phyloP scores from a whole-genome alignment of 208 protist species.

The Acanthamoeba rhysodes region DNA sequence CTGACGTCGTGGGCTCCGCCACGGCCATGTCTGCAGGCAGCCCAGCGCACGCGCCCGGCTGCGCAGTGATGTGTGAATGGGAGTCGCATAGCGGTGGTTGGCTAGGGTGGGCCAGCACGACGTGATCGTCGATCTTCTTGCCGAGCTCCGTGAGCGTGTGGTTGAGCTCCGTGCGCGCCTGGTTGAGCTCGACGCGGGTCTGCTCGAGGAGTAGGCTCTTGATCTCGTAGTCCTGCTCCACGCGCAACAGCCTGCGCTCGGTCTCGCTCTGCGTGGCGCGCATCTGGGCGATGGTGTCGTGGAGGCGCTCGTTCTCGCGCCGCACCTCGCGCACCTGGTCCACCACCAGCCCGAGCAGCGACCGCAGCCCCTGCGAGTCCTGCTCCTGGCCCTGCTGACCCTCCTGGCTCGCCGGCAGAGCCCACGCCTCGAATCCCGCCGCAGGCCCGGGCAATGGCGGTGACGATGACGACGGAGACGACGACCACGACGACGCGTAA shows the following conservation, averaged over 20 bases:
- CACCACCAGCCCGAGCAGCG: neutral
- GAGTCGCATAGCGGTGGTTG: too few species aligned
- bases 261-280: neutral
- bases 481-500: neutral
- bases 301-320: neutral
- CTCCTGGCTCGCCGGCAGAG: too few species aligned
- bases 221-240: neutral
- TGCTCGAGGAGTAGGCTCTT: neutral
- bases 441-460: too few species aligned
- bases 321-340: neutral
- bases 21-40: too few species aligned
- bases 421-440: too few species aligned
- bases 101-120: neutral
- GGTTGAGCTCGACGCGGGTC: neutral
- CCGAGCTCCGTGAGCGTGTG: neutral
- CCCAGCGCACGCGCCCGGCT: too few species aligned
- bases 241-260: neutral
- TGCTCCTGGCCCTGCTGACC: neutral
- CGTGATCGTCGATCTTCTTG: neutral
- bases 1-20: too few species aligned
- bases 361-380: neutral
- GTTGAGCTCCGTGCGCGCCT: neutral
- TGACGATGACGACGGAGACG: too few species aligned
- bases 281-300: neutral
- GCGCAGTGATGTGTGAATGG: too few species aligned